Evolutionary conservation across 768 basidiomycete species (phyloP).

Genomic region (Tulasnella sp.): DNA sequence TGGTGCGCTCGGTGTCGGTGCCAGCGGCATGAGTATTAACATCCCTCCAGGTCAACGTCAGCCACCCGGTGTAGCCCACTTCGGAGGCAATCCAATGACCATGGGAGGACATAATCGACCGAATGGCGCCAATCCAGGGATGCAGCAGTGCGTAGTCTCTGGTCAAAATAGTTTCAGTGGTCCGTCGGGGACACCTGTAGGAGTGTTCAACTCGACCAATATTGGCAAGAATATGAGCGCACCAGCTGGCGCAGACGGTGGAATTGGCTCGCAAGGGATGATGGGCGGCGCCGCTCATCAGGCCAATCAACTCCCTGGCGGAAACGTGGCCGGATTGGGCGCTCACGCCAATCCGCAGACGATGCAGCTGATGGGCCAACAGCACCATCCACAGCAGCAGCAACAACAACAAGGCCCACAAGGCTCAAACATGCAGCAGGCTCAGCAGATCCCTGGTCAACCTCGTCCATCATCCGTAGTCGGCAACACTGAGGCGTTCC

Average conservation of each 20-base stretch:
- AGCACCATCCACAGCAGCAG: not conserved
- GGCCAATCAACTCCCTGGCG: not conserved
- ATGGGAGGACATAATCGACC: not conserved
- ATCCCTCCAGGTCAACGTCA: not conserved
- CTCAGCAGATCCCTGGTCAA: not conserved
- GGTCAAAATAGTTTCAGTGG: not conserved
- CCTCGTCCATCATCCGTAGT: not conserved
- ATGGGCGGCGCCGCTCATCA: not conserved
- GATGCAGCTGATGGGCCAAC: conserved; percentile 3
- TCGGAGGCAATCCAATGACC: not conserved
- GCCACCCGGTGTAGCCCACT: not conserved
- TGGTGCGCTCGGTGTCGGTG: not conserved
- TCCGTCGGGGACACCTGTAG: not conserved
- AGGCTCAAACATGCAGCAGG: not conserved
- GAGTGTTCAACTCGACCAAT: not conserved
- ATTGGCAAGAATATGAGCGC: not conserved
- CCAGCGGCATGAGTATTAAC: not conserved
- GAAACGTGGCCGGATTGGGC: not conserved
- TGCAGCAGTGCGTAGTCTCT: not conserved
- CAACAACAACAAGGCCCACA: conserved; percentile 3
- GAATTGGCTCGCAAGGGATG: not conserved
- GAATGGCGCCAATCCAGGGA: not conserved
- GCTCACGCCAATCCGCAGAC: not conserved
- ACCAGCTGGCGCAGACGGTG: not conserved
- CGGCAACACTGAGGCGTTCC: not conserved